Conservation (phyloP, 2,329 filamentous ascomycete species). For the Plenodomus biglobosus region DNA sequence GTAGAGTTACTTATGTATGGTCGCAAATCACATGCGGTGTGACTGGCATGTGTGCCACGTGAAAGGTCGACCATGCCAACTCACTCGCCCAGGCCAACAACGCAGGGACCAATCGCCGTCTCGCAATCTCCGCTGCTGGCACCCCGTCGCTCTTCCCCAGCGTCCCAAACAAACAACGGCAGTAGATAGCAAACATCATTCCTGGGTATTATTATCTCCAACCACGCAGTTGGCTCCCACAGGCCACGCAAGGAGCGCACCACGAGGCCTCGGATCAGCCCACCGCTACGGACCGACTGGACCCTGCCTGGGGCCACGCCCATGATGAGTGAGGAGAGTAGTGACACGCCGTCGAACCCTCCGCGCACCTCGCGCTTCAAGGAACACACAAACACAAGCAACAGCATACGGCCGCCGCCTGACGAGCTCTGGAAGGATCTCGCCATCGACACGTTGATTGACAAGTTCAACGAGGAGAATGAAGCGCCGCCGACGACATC, state of each 20-base stretch:
- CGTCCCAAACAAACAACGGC: neutral
- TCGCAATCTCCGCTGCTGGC: neutral
- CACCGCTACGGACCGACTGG: neutral
- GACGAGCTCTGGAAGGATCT: slow-evolving; percentile 34
- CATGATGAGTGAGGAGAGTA: slow-evolving; percentile 19
- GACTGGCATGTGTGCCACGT: neutral
- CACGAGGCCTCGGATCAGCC: neutral
- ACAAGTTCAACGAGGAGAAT: slow-evolving; percentile 30
- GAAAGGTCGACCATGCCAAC: neutral
- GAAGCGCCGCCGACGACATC: slow-evolving; percentile 14
- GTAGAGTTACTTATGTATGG: no score
- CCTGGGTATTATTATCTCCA: neutral
- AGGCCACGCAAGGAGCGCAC: neutral
- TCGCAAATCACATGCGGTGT: no score
- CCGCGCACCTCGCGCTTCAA: slow-evolving; percentile 32
- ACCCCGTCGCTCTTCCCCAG: neutral
- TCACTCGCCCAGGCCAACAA: neutral
- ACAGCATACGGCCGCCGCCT: slow-evolving; percentile 34
- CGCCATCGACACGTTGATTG: slow-evolving; percentile 26
- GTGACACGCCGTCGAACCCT: slow-evolving; percentile 15
- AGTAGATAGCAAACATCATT: neutral
- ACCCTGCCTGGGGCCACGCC: neutral
- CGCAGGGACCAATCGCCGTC: neutral
- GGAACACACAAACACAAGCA: slow-evolving; percentile 36
- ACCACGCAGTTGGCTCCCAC: neutral